These are phyloP conservation scores for Sphaerobolus stellatus DNA, from an alignment of 1,284 basidiomycete genomes.

Conservation along the genomic window DNA sequence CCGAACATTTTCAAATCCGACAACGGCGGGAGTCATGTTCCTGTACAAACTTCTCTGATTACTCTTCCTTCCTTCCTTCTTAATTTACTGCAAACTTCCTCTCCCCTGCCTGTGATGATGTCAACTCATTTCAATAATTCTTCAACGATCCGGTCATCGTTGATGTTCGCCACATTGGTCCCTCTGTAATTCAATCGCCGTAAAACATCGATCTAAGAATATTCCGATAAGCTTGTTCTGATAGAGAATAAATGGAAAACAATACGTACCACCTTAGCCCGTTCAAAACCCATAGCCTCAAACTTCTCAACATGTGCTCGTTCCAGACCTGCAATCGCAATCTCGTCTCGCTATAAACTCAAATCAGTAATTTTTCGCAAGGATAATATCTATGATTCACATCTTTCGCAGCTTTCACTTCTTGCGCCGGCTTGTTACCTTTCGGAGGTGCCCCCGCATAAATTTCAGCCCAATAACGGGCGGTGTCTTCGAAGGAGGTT, in stretches of 20 bases:
- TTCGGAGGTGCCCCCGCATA: constrained; percentile 72
- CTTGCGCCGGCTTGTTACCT: constrained; percentile 29
- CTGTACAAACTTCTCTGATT: too few species aligned
- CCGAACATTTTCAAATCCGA: too few species aligned
- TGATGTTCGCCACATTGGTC: constrained; percentile 57
- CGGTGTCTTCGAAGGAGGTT: constrained; percentile 87
- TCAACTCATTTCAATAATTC: constrained; percentile 49
- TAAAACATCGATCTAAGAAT: constrained; percentile 77
- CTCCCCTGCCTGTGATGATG: background rate
- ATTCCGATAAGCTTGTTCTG: background rate
- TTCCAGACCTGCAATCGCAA: constrained; percentile 75
- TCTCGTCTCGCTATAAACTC: constrained; percentile 47
- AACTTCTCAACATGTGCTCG: constrained; percentile 74
- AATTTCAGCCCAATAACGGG: constrained; percentile 90
- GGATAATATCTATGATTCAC: background rate
- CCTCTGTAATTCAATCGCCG: constrained; percentile 91
- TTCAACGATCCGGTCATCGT: constrained; percentile 60
- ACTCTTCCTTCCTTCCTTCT: too few species aligned
- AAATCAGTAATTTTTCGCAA: background rate
- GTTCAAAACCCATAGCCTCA: constrained; percentile 69
- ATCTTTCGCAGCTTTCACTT: constrained; percentile 29
- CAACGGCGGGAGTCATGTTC: too few species aligned
- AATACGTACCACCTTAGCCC: constrained; percentile 70
- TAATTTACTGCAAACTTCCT: too few species aligned
- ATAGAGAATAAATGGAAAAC: constrained; percentile 3